Conservation (phyloP, 2,329 filamentous ascomycete genomes). For the Verticillium longisporum region DNA sequence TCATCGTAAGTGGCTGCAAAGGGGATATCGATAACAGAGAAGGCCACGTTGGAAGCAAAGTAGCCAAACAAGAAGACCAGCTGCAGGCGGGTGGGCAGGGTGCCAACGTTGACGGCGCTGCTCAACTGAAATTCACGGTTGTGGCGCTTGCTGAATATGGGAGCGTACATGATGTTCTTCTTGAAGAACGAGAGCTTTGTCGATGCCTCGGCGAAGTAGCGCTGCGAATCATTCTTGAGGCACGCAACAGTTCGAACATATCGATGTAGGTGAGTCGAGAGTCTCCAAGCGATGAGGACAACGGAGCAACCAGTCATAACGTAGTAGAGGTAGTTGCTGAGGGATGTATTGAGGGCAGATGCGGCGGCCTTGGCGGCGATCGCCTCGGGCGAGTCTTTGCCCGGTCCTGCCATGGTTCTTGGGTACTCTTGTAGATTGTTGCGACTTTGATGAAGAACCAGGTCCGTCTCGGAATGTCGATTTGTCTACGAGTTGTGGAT, state of each 20-base stretch:
- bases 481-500: background rate
- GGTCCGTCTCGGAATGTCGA: background rate
- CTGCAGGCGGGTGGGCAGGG: constrained; percentile 61
- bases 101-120: constrained; percentile 52
- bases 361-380: constrained; percentile 6
- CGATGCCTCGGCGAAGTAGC: constrained; percentile 64
- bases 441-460: background rate
- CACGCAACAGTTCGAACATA: constrained; percentile 70
- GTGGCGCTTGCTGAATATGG: constrained; percentile 57
- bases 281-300: constrained; percentile 61
- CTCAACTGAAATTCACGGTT: constrained; percentile 61
- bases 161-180: constrained; percentile 58
- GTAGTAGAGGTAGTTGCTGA: constrained; percentile 55
- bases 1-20: constrained; percentile 40
- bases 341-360: constrained; percentile 40
- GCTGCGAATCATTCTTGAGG: constrained; percentile 71
- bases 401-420: background rate
- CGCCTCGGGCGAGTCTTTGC: background rate
- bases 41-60: constrained; percentile 63
- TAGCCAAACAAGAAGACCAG: constrained; percentile 51
- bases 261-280: constrained; percentile 51
- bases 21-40: constrained; percentile 63
- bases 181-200: constrained; percentile 53
- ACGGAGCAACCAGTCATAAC: constrained; percentile 58
- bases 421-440: background rate